Percentiles rank a stretch among this genome's conserved stretches.
phyloP scores from a whole-genome alignment of 75 land plant species.

The Pseudotsuga menziesii region DNA sequence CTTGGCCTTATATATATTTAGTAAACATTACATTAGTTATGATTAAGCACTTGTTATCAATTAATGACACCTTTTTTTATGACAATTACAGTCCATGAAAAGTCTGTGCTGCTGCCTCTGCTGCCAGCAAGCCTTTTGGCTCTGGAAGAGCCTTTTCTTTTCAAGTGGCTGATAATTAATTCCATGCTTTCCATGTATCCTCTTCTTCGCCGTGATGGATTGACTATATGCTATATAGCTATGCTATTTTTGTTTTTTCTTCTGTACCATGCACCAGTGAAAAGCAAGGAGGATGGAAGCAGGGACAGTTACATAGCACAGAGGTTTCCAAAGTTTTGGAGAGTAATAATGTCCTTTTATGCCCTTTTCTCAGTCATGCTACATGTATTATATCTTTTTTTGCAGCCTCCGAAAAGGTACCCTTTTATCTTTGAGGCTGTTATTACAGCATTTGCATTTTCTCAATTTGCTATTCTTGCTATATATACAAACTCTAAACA shows the following conservation, averaged over 20 bases:
- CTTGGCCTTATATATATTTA: neutral
- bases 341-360: conserved; percentile 14
- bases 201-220: conserved; percentile 69
- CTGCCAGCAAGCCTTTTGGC: conserved; percentile 82
- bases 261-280: conserved; percentile 33
- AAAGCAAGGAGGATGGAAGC: neutral
- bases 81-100: conserved; percentile 83
- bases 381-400: conserved; percentile 43
- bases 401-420: conserved; percentile 69
- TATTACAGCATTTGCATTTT: conserved; percentile 60
- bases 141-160: conserved; percentile 58
- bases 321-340: neutral
- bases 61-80: neutral
- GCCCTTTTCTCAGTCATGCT: conserved; percentile 34
- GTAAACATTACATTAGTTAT: neutral
- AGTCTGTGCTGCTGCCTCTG: conserved; percentile 87
- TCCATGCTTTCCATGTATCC: conserved; percentile 83
- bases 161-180: conserved; percentile 42
- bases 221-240: conserved; percentile 56
- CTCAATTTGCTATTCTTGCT: conserved; percentile 47
- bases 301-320: neutral
- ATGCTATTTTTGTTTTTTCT: conserved; percentile 52
- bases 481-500: conserved; percentile 56
- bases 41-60: neutral
- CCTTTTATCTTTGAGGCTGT: conserved; percentile 88